Base-by-base conservation (phyloP, 371 early-diverging fungal genomes). In the Apophysomyces trapeziformis region DNA sequence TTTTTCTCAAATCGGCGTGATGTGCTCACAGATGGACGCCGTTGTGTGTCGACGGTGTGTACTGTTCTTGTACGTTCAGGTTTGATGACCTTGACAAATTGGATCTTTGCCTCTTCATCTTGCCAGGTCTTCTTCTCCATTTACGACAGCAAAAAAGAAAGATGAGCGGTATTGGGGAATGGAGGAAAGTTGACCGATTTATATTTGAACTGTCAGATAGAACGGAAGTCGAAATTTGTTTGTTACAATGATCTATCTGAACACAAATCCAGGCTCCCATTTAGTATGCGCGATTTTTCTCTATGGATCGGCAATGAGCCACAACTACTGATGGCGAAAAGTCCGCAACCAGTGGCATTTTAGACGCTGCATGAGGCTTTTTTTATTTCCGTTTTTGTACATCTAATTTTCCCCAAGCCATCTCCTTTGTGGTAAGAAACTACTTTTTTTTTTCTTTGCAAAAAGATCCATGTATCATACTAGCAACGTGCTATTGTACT, bases 1-100 rank as follows among this genome's bases (percentile, higher is more conserved):
- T 68, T 70, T 50, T 68, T 71, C 32, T 61, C 36, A 14, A 71
- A 72, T 35, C 66, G 63, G 38, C 65, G 67, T 16, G 72, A 72
- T 46, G 74, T 68, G 58, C 68, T 71, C 14, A 77, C 61, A 16
- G 77, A 77, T 9, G 77, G 77, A 39, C 72, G 67, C 11, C 77
- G 61, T n/a, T 61, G 58, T 43, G 75, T 69, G 2, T 71, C 72
- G 7, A 71, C 66, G 1, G 75, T 74, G 37, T 74, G 75, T 11
- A 65, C 66, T 0, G 75, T 73, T 36, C 47, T 66, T 11, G 69
- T 63, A 39, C 76, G 71, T 18, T 76, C 70, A 7, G 79, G 70
- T 58, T 70, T 70, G 61, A 66, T 41, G 14, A 57, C 57, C 36
- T 67, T 57, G n/a, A 57, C 56, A 43, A 70, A 70, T 47, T 68